Conservation (phyloP, 2,329 filamentous ascomycete species). For the Aotearoamyces nothofagi region DNA sequence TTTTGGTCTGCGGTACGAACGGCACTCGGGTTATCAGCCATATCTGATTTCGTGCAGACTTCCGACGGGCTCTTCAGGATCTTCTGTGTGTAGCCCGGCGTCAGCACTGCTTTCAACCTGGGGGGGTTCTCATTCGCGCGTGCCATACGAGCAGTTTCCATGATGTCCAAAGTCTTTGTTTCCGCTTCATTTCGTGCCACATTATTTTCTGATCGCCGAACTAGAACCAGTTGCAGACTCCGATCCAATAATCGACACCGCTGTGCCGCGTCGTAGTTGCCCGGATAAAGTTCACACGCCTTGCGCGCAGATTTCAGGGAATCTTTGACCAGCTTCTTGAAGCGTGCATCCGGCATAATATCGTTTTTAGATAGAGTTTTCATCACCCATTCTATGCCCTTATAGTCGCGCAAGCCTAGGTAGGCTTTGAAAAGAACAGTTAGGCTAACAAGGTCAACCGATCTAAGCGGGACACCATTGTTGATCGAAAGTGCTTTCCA, state of each 20-base stretch:
- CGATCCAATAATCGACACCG: slow-evolving; percentile 5
- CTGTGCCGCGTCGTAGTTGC: slow-evolving; percentile 1
- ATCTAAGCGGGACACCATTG: slow-evolving; percentile 5
- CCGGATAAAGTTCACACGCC: not conserved
- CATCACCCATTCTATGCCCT: slow-evolving; percentile 15
- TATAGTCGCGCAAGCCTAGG: slow-evolving; percentile 9
- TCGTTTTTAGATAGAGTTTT: slow-evolving; percentile 10
- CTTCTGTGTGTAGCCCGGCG: no score
- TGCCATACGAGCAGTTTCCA: slow-evolving; percentile 9
- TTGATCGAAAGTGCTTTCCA: slow-evolving; percentile 13
- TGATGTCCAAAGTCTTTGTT: slow-evolving; percentile 11
- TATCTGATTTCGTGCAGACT: no score
- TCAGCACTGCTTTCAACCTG: no score
- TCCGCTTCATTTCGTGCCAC: slow-evolving; percentile 6
- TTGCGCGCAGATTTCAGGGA: slow-evolving; percentile 4
- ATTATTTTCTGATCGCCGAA: slow-evolving; percentile 4
- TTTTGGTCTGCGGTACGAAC: no score
- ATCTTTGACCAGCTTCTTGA: slow-evolving; percentile 9
- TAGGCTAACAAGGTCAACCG: slow-evolving; percentile 10
- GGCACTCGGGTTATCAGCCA: no score
- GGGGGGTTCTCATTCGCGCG: not conserved
- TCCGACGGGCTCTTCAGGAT: no score
- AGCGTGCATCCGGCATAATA: slow-evolving; percentile 10
- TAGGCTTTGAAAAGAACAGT: slow-evolving; percentile 15
- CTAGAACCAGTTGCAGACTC: slow-evolving; percentile 4